phyloP scores from a whole-genome alignment of 176 grass and related monocot genomes.

The Aegilops umbellulata region DNA sequence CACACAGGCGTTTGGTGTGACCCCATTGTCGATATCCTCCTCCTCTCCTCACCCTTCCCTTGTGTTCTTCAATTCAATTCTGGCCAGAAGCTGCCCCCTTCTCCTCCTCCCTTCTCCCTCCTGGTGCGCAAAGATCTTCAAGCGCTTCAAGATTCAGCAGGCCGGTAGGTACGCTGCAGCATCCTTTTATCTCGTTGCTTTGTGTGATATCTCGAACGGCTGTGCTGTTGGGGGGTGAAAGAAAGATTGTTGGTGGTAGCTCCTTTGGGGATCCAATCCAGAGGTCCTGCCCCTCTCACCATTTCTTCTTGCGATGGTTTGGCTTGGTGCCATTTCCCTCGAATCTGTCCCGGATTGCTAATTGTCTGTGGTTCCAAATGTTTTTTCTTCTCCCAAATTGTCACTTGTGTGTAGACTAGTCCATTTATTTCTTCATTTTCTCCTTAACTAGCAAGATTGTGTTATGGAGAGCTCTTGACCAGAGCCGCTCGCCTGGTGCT shows the following conservation, averaged over 20 bases:
- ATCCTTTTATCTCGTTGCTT: background rate
- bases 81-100: slow-evolving; percentile 9
- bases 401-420: background rate
- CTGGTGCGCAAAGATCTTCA: background rate
- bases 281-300: background rate
- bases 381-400: background rate
- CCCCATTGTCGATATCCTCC: background rate
- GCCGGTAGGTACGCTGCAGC: slow-evolving; percentile 24
- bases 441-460: slow-evolving; percentile 7
- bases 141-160: background rate
- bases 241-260: background rate
- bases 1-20: slow-evolving; percentile 30
- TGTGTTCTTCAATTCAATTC: slow-evolving; percentile 26
- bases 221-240: background rate
- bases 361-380: background rate
- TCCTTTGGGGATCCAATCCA: slow-evolving; percentile 17
- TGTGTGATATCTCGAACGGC: background rate
- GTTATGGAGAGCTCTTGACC: background rate
- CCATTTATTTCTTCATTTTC: background rate
- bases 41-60: background rate
- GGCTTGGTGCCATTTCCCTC: background rate
- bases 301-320: background rate
- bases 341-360: background rate
- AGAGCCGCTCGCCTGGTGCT: background rate
- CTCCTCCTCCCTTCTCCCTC: background rate